Conservation (phyloP, 208 protist species). For the Vickermania spadyakhi region DNA sequence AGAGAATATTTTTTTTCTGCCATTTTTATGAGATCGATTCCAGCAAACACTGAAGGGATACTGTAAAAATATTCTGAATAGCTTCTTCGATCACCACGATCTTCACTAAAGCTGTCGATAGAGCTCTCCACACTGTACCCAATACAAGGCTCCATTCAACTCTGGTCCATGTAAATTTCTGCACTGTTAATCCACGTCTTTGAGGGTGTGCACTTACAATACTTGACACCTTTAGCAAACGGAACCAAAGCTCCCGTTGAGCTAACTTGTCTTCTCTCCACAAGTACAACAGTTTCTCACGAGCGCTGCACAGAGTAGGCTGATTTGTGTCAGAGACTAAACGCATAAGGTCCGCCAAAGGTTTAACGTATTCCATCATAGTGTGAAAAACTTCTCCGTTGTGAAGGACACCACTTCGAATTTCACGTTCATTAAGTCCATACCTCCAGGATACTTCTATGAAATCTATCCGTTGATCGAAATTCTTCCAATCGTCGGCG, state of each 20-base stretch:
- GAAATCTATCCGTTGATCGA: neutral
- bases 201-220: no score
- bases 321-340: no score
- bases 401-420: neutral
- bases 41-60: slow-evolving; percentile 20
- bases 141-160: slow-evolving; percentile 34
- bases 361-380: neutral
- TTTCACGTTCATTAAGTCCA: neutral
- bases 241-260: no score
- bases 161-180: no score
- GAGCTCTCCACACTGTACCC: slow-evolving; percentile 8
- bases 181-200: no score
- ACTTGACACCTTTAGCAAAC: no score
- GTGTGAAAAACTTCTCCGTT: neutral
- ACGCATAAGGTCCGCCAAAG: no score
- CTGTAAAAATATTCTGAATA: slow-evolving; percentile 16
- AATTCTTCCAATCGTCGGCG: neutral
- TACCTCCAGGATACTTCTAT: neutral
- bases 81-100: slow-evolving; percentile 10
- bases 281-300: no score
- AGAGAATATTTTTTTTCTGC: no score
- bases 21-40: slow-evolving; percentile 13
- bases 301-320: no score
- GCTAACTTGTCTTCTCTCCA: no score
- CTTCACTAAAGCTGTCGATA: slow-evolving; percentile 19